Evolutionary conservation across 2,329 filamentous ascomycete species (phyloP), one percentile per base, ranked within the genome.

Genomic region (Gremmenia infestans): DNA sequence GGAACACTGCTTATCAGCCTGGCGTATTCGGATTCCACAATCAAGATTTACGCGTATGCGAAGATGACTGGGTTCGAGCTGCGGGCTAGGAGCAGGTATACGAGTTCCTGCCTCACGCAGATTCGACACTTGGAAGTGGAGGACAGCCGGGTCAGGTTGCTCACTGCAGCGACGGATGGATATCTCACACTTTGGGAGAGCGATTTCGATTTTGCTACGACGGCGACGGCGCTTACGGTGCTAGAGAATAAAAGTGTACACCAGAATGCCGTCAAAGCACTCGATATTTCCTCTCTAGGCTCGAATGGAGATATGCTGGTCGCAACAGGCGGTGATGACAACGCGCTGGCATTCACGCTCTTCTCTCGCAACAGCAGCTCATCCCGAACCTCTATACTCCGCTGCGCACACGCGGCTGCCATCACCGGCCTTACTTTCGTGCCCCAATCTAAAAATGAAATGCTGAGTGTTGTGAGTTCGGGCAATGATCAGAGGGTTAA

Each of bases 301-400:
- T 3, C 48, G 14, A 15, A 52, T 72, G 4, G 17, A n/a, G 56
- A 70, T 1, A 47, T 65, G 28, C 59, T 88, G 0, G 67, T 96
- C 17, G 70, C 89, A 4, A 91, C 90, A 0, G 91, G 89, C 25
- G 91, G 94, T 22, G 94, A 99, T 65, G 94, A 97, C 71, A 94
- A 94, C 59, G 87, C 87, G 3, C 71, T 97, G 0, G 86, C 81
- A 0, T 66, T 89, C 11, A 81, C 80, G 0, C 67, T 79, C 35
- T 63, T 78, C 28, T 63, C 39, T 9, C 42, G 45, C 4, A 1
- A 22, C 8, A 43, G 32, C 7, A 5, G 23, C 3, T n/a, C 14
- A 28, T 48, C 52, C 49, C n/a, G 42, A 19, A 48, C 39, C 39
- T 52, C 58, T 25, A 59, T 80, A 11, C 70, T 87, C 2, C 74